Evolutionary conservation across 1,139 yeast genomes (phyloP).

Genomic region (Lodderomyces beijingensis): DNA sequence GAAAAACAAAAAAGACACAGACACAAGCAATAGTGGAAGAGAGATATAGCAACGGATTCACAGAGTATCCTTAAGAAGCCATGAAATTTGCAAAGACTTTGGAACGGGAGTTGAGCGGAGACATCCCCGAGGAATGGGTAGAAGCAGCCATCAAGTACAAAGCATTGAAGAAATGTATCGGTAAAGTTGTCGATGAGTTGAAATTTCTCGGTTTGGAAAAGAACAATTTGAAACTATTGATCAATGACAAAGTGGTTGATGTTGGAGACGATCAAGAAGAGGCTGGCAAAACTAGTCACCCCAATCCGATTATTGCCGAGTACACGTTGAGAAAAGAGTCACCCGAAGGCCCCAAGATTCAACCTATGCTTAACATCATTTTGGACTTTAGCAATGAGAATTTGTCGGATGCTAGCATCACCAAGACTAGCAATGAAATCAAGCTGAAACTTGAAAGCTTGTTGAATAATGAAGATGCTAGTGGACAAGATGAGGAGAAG

Average conservation of each 20-base stretch:
- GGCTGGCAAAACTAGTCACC: constrained; percentile 22
- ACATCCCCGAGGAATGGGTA: constrained; percentile 67
- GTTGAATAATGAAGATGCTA: constrained; percentile 17
- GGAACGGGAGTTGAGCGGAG: constrained; percentile 57
- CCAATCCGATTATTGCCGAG: constrained; percentile 41
- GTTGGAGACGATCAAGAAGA: constrained; percentile 21
- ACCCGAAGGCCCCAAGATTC: constrained; percentile 19
- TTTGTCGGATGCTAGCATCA: constrained; percentile 34
- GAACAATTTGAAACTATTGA: constrained; percentile 41
- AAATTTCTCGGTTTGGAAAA: constrained; percentile 49
- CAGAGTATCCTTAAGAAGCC: too few relatives aligned
- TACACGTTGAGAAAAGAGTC: constrained; percentile 34
- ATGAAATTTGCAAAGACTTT: constrained; percentile 77
- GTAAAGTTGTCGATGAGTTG: constrained; percentile 58
- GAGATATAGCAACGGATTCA: too few relatives aligned
- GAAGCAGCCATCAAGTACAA: constrained; percentile 70
- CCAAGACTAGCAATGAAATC: constrained; percentile 28
- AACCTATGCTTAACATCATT: constrained; percentile 37
- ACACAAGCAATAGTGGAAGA: too few relatives aligned
- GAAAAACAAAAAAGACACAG: too few relatives aligned
- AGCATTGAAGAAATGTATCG: constrained; percentile 61
- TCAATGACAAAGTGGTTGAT: constrained; percentile 27
- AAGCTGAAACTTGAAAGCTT: constrained; percentile 29
- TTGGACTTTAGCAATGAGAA: constrained; percentile 30
- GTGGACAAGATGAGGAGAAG: constrained; percentile 8